These are phyloP conservation scores for Zoysia pacifica DNA, from an alignment of 176 grass and related monocot genomes.

Conservation along the genomic window DNA sequence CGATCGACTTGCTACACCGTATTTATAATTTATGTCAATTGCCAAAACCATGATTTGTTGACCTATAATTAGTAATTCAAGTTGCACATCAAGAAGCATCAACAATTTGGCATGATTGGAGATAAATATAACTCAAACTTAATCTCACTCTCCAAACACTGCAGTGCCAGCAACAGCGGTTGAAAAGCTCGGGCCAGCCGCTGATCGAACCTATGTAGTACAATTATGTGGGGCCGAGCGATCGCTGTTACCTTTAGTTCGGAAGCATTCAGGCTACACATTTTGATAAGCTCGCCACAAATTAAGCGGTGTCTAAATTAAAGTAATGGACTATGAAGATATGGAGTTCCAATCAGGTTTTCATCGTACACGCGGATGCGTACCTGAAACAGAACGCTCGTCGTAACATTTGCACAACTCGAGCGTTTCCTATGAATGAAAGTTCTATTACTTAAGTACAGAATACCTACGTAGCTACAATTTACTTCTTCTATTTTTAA, in stretches of 20 bases:
- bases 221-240: no score
- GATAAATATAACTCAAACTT: constrained; percentile 1
- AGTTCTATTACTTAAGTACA: background rate
- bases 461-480: background rate
- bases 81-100: background rate
- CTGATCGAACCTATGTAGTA: background rate
- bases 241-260: background rate
- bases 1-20: background rate
- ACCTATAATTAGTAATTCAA: constrained; percentile 16
- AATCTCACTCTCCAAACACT: background rate
- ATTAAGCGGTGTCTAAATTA: background rate
- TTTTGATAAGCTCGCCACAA: background rate
- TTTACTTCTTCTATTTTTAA: no score
- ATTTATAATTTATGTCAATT: background rate
- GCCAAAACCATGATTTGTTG: background rate
- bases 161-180: background rate
- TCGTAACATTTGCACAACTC: no score
- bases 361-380: background rate
- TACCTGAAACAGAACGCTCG: constrained; percentile 7
- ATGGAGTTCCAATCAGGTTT: constrained; percentile 20
- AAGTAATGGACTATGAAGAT: background rate
- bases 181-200: constrained; percentile 15
- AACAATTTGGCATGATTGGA: background rate
- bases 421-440: background rate
- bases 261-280: background rate